Conservation (phyloP, 2,329 filamentous ascomycete genomes). For the Pyricularia sp. region DNA sequence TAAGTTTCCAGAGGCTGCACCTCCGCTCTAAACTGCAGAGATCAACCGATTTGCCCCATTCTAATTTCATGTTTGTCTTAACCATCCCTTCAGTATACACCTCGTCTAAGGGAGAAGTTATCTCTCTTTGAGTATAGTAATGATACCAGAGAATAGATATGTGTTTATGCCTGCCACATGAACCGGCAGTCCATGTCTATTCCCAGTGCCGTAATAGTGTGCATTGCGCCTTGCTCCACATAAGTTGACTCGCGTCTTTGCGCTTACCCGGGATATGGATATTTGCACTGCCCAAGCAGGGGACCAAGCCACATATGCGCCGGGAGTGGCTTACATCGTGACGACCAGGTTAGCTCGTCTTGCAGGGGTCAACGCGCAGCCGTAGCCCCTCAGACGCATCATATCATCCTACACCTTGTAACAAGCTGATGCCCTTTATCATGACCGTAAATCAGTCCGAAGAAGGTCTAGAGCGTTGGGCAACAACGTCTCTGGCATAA, state of each 20-base stretch:
- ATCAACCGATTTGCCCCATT: background rate
- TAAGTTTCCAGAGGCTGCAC: background rate
- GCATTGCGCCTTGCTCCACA: background rate
- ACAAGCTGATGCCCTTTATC: background rate
- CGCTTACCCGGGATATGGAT: background rate
- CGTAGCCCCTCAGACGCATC: background rate
- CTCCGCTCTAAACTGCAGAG: background rate
- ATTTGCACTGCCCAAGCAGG: background rate
- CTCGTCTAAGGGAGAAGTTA: background rate
- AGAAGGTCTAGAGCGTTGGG: conserved; percentile 16
- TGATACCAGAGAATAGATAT: background rate
- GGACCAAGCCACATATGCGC: background rate
- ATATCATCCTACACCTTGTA: background rate
- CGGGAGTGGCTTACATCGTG: background rate
- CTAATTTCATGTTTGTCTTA: background rate
- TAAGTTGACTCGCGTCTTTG: background rate
- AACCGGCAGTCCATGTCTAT: no score
- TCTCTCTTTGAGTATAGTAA: background rate
- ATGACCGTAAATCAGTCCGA: background rate
- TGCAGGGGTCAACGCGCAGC: background rate
- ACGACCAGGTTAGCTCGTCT: background rate
- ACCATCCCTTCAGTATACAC: background rate
- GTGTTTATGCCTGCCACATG: background rate
- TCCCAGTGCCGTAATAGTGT: no score
- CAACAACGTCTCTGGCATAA: conserved; percentile 79